Conservation (phyloP, 2,329 filamentous ascomycete species). For the Bretziella fagacearum region DNA sequence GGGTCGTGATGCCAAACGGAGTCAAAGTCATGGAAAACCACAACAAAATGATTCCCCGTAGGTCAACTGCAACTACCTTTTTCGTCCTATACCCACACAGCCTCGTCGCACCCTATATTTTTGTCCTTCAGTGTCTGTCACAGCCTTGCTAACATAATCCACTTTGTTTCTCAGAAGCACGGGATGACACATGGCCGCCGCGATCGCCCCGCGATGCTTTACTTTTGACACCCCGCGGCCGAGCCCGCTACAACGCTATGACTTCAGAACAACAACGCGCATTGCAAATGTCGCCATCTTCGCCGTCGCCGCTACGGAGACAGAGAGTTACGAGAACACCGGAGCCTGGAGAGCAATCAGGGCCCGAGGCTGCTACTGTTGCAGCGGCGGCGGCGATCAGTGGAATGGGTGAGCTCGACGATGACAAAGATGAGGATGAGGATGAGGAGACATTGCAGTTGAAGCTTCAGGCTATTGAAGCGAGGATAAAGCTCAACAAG, state of each 20-base stretch:
- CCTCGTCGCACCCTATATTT: slow-evolving; percentile 5
- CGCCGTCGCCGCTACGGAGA: slow-evolving; percentile 39
- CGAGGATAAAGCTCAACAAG: slow-evolving; percentile 71
- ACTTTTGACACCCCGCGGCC: slow-evolving; percentile 56
- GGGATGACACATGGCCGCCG: slow-evolving; percentile 43
- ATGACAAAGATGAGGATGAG: slow-evolving; percentile 46
- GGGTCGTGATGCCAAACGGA: slow-evolving; percentile 10
- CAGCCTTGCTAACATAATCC: background rate
- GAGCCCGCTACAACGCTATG: slow-evolving; percentile 42
- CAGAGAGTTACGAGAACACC: slow-evolving; percentile 8
- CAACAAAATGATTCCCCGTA: slow-evolving; percentile 14
- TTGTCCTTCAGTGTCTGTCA: slow-evolving; percentile 16
- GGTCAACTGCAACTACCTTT: background rate
- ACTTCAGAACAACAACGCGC: slow-evolving; percentile 26
- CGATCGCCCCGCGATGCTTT: slow-evolving; percentile 49
- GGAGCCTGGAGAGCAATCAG: slow-evolving; percentile 16
- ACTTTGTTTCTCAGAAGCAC: slow-evolving; percentile 14
- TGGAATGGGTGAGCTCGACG: slow-evolving; percentile 22
- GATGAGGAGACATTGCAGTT: slow-evolving; percentile 83
- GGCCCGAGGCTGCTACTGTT: background rate
- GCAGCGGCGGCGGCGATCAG: background rate
- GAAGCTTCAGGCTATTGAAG: slow-evolving; percentile 75
- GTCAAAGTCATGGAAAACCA: slow-evolving; percentile 13
- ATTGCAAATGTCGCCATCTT: slow-evolving; percentile 48
- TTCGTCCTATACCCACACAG: background rate